These are phyloP conservation scores for Pascua guehoae DNA, from an alignment of 1,284 basidiomycete species.

Conservation along the genomic window DNA sequence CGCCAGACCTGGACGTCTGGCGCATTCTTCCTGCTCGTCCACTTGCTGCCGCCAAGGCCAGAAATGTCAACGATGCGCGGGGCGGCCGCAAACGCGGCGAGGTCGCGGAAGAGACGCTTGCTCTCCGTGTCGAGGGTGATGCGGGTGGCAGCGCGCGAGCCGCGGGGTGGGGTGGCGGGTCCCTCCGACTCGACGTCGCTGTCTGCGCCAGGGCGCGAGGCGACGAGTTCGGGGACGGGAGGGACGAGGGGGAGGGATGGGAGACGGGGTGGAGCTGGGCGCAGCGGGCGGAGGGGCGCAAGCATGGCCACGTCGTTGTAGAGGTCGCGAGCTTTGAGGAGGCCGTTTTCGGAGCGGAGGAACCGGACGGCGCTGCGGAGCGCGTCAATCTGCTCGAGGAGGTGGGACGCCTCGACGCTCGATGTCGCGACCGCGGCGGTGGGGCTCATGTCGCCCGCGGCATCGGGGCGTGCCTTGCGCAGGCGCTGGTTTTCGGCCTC, in stretches of 20 bases:
- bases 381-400: conserved; percentile 68
- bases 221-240: conserved; percentile 16
- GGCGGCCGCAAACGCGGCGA: conserved; percentile 72
- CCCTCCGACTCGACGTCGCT: conserved; percentile 16
- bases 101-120: conserved; percentile 74
- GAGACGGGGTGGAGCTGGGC: neutral
- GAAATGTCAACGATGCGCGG: conserved; percentile 79
- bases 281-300: conserved; percentile 54
- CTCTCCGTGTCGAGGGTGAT: conserved; percentile 71
- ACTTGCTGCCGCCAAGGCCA: conserved; percentile 51
- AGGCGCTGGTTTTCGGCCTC: conserved; percentile 83
- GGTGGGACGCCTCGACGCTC: conserved; percentile 15
- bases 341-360: conserved; percentile 85
- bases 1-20: conserved; percentile 75
- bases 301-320: conserved; percentile 74
- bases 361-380: conserved; percentile 82
- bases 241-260: conserved; percentile 13
- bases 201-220: neutral
- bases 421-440: conserved; percentile 5
- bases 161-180: conserved; percentile 15
- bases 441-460: neutral
- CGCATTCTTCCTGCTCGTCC: conserved; percentile 70
- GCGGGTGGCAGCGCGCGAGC: conserved; percentile 46
- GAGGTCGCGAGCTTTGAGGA: conserved; percentile 83
- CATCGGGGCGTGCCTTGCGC: conserved; percentile 58